Evolutionary conservation across 257 asterid species (phyloP).

Genomic region (Prunella vulgaris): DNA sequence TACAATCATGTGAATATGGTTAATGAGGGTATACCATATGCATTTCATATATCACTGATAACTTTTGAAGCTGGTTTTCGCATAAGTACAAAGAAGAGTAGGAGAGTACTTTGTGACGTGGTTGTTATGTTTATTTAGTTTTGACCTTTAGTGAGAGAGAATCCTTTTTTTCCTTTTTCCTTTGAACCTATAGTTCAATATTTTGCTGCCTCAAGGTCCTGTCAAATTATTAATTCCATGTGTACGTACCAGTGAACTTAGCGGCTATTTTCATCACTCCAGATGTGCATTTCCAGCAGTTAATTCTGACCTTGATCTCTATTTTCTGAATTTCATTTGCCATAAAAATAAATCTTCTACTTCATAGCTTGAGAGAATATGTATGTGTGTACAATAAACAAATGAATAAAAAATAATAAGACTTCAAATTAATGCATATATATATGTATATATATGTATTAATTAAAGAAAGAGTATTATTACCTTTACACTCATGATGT

Average conservation of each 20-base stretch:
- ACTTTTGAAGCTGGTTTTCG: slow-evolving; percentile 5
- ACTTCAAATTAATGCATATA: too few species aligned
- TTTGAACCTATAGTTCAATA: too few species aligned
- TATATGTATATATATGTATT: not conserved
- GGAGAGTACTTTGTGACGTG: not conserved
- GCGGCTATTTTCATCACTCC: too few species aligned
- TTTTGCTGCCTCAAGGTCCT: too few species aligned
- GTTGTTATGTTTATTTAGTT: not conserved
- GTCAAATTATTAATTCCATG: too few species aligned
- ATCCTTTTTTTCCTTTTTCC: too few species aligned
- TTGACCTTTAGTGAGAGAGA: not conserved
- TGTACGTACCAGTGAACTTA: too few species aligned
- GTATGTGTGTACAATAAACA: not conserved
- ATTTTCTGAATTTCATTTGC: too few species aligned
- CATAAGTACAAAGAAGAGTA: not conserved
- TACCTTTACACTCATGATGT: slow-evolving; percentile 15
- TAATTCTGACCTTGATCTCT: too few species aligned
- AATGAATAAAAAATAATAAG: not conserved
- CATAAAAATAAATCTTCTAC: not conserved
- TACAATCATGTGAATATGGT: slow-evolving; percentile 12
- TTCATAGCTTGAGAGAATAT: not conserved
- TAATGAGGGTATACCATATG: not conserved
- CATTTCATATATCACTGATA: not conserved
- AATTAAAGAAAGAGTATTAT: not conserved
- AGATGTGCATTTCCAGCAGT: too few species aligned